Evolutionary conservation across 2,329 filamentous ascomycete species (phyloP), one percentile per base, ranked within the genome.

Genomic region (Ophiosphaerella herpotricha): DNA sequence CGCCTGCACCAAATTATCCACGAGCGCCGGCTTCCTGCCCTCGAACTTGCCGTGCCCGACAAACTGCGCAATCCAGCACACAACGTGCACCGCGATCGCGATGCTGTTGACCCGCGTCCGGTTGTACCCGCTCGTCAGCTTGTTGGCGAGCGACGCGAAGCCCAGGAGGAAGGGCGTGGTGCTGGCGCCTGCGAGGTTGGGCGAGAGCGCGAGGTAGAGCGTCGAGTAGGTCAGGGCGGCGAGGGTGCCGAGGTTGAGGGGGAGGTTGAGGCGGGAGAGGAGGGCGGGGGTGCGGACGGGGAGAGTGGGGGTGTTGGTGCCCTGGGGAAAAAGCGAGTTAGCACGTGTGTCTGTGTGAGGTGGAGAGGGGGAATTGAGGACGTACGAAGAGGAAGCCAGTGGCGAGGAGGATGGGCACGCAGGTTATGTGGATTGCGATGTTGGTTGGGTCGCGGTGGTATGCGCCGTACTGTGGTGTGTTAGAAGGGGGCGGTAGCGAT

Each of bases 161-260:
- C 76, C 86, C 26, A 97, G 75, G 56, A 96, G 85, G 24, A 97
- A 77, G 1, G 89, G 83, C 3, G 89, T 85, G 32, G 95, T 78
- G 14, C 88, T 77, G 7, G 84, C 84, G 44, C 94, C 93, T 3
- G 93, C 94, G 2, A 96, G 86, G 49, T 72, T 72, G 1, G 93
- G 94, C 69, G 97, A 93, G 61, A 97, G 86, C n/a, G 97, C 81
- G 34, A 97, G 81, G 71, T 97, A 99, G 48, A 97, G 83, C 0
- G 82, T 81, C 13, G 87, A 82, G 76, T 94, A 96, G 29, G 85
- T 68, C 9, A 83, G 55, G 21, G 78, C 79, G 42, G 75, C 77
- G 50, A 85, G 76, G 9, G 84, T 85, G 33, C 64, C 55, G 61
- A 61, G 39, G 59, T 77, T 61, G 54, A 71, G 60, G 60, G 76